Evolutionary conservation across 345 rosid species (phyloP), one percentile per base, ranked within the genome.

Genomic region (Fremontodendron californicum): DNA sequence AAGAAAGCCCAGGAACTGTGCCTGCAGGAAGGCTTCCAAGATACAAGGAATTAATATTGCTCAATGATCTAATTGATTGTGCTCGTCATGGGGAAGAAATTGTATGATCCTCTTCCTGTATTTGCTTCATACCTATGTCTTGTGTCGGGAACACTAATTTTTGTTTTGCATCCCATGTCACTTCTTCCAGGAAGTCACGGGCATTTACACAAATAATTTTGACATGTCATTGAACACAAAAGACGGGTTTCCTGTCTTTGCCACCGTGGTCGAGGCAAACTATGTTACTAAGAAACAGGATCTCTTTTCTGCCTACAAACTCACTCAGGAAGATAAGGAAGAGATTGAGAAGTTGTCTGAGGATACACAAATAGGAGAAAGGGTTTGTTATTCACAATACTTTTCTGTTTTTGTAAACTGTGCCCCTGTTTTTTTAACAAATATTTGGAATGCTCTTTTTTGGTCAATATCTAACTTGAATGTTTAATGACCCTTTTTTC

Each of bases 11-110:
- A 68, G 98, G 98, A 84, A 96, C 92, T 71, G 99, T 96, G 64
- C 99, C 99, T 76, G 99, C 99, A 31, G 99, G 99, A 49, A 88
- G 98, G 79, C 98, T 96, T 81, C 98, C 99, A 67, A 90, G 99
- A 92, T 90, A 91, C 90, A 96, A 96, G 86, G 98, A 96, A 90
- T 97, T 96, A 79, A 96, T 96, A 78, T 80, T 93, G 76, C 76
- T 96, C 79, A 93, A 93, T 80, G 99, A 96, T 82, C 88, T 96
- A 80, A 96, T 93, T 78, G 98, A 91, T 81, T 96, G 99, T 67
- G 99, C 99, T 45, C 94, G 97, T 75, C 97, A 97, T 31, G 99
- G 98, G 48, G 99, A 96, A 86, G 98, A 93, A 86, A 92, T 96
- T 82, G 99, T 96, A 86, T 6, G 42, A 49, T 78, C 73, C 74